Base-by-base conservation (phyloP, 208 protist genomes). In the Wallacemonas collosoma region DNA sequence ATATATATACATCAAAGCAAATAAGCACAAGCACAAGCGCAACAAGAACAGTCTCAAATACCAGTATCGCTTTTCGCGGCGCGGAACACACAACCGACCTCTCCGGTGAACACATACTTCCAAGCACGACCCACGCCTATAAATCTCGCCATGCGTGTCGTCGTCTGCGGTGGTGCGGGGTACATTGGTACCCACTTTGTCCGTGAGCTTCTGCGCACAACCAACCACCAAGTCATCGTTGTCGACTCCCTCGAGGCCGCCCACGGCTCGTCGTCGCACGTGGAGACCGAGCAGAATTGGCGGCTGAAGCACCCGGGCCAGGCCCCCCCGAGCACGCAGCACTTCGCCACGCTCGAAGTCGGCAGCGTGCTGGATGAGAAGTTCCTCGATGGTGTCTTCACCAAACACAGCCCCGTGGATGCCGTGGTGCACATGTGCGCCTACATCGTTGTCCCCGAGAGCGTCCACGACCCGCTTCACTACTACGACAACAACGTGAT, bases 401-500 rank as follows among this genome's bases (percentile, higher is more conserved):
- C 77, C n/a, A 65, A 68, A 26, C 86, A 98, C 75, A 75, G 61
- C 26, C 87, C 96, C 17, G 89, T 95, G 48, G 86, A 90, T 38
- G 90, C 88, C 2, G 97, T 99, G 39, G 96, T 99, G 57, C 98
- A 99, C 77, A 98, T 99, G 88, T 98, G 97, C 58, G 93, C 86
- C 12, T 87, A 76, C 67, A 98, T 98, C 75, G 88, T 94, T 43
- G 98, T 99, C 6, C 90, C 92, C 5, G 98, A 99, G 76, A 97
- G 89, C 63, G 88, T 97, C 41, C 51, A 53, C 36, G 83, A 98
- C 57, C 98, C 98, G 17, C 69, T 98, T 36, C 61, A 76, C 2
- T 99, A 99, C 83, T 99, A 98, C 83, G 81, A 98, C 47, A 99
- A 98, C 82, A 99, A 99, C 76, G 88, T 99, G 26, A 82, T 85